Base-by-base conservation (phyloP, 2,329 filamentous ascomycete species). In the Monilinia laxa region DNA sequence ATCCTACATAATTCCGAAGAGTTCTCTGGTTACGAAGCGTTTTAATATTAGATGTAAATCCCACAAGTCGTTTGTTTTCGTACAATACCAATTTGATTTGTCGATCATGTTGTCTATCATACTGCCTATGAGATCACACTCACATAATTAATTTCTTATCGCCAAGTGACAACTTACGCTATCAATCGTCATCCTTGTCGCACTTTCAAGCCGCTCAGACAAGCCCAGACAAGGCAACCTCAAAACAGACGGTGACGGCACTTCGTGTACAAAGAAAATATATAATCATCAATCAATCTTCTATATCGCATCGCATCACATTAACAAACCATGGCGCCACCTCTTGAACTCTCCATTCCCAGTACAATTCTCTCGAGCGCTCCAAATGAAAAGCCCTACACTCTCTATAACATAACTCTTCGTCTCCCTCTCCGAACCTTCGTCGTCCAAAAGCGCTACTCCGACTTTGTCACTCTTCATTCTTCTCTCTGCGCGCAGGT, bases 401-500 rank as follows among this genome's bases (percentile, higher is more conserved):
- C 90, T 0, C 84, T 89, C 70, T 94, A 93, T 81, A 91, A 91
- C 77, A 89, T 93, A 77, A 88, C 87, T 28, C 82, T 95, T 68
- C 87, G 90, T 62, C 87, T 93, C 1, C 91, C 91, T 0, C 84
- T 94, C 18, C 87, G 90, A 58, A 90, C 90, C 5, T 90, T 89
- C 73, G 88, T 90, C 70, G 82, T 93, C 6, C 87, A 88, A 74
- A 94, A 93, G 78, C 90, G 91, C 73, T 96, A 94, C 81, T 92
- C 88, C 64, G 91, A 95, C 76, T 95, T 95, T 75, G 80, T 81
- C 65, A 77, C 82, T 57, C 86, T 96, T 20, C 86, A 95, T 79
- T 77, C 81, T 40, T 79, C 84, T 4, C 83, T 96, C 11, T 81
- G 82, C 25, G 79, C 83, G 52, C 80, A 86, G 60, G 84, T 88